These are phyloP conservation scores for Amauroascus niger DNA, from an alignment of 2,329 filamentous ascomycete species.

Conservation along the genomic window DNA sequence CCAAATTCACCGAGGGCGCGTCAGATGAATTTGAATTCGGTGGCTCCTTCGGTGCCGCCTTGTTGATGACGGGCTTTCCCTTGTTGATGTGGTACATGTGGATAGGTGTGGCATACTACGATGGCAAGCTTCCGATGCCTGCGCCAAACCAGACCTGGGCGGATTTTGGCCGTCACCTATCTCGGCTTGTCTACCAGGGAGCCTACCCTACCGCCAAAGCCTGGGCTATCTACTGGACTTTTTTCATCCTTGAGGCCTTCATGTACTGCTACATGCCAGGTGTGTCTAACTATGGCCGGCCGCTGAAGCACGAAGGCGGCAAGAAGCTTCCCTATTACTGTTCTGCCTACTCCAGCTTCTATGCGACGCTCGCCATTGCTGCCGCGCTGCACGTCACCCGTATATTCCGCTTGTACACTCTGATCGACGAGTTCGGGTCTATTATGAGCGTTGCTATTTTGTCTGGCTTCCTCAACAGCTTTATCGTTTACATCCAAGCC, in stretches of 20 bases:
- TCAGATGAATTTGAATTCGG: slow-evolving; percentile 49
- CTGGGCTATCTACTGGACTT: slow-evolving; percentile 91
- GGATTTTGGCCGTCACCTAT: slow-evolving; percentile 66
- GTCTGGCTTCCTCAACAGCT: slow-evolving; percentile 75
- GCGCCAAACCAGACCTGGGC: slow-evolving; percentile 53
- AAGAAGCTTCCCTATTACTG: slow-evolving; percentile 91
- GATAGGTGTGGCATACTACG: slow-evolving; percentile 85
- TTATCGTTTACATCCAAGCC: slow-evolving; percentile 78
- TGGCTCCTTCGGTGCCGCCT: slow-evolving; percentile 64
- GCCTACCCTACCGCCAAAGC: slow-evolving; percentile 74
- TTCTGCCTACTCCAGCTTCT: slow-evolving; percentile 78
- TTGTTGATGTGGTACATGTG: slow-evolving; percentile 98
- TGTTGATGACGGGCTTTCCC: slow-evolving; percentile 87
- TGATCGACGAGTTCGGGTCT: slow-evolving; percentile 90
- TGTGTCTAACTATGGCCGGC: slow-evolving; percentile 77
- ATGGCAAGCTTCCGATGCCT: slow-evolving; percentile 68
- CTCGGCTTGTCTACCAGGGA: slow-evolving; percentile 63
- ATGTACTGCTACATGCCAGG: slow-evolving; percentile 82
- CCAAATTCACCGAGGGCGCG: neutral
- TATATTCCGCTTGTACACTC: slow-evolving; percentile 75
- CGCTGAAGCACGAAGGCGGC: slow-evolving; percentile 67
- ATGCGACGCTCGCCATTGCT: slow-evolving; percentile 65
- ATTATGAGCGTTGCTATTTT: slow-evolving; percentile 86
- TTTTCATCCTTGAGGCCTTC: slow-evolving; percentile 71
- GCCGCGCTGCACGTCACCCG: slow-evolving; percentile 67